A percentile compares a stretch with the other conserved stretches of the same genome.
These are phyloP conservation scores for Skeletonema potamos DNA, from an alignment of 108 stramenopile species.

Conservation along the genomic window DNA sequence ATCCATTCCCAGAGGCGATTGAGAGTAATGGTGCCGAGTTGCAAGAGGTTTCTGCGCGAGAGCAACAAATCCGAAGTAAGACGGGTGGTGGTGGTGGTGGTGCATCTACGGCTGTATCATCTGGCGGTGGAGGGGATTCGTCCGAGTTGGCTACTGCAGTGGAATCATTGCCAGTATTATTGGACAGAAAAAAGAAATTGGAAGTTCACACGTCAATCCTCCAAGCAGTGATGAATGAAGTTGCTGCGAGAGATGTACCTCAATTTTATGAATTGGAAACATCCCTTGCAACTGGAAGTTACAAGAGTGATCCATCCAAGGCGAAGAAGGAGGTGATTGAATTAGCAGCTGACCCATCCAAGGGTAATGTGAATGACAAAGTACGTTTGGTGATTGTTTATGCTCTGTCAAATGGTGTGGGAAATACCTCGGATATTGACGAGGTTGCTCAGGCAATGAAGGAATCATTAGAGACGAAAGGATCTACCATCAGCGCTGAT, in stretches of 20 bases:
- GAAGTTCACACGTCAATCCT: conserved; percentile 96
- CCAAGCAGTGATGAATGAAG: conserved; percentile 96
- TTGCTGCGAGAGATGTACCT: conserved; percentile 95
- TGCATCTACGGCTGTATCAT: conserved; percentile 79
- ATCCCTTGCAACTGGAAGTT: conserved; percentile 78
- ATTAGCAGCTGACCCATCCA: conserved; percentile 73
- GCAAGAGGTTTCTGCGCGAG: conserved; percentile 82
- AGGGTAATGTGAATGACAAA: conserved; percentile 96
- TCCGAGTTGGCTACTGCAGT: conserved; percentile 87
- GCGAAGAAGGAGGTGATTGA: conserved; percentile 82
- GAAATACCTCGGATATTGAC: conserved; percentile 70
- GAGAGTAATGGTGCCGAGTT: conserved; percentile 94
- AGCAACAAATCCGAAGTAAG: conserved; percentile 80
- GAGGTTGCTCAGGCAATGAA: conserved; percentile 79
- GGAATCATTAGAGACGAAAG: conserved; percentile 62
- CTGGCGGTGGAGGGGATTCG: conserved; percentile 39
- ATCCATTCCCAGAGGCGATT: conserved; percentile 96
- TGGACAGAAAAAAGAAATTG: conserved; percentile 93
- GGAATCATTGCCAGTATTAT: conserved; percentile 91
- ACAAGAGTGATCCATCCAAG: conserved; percentile 71
- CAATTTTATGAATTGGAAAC: conserved; percentile 94
- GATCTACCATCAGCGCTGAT: conserved; percentile 12
- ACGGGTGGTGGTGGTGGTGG: conserved; percentile 52
- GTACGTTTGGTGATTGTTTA: conserved; percentile 89
- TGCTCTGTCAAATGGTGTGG: conserved; percentile 71